A percentile compares a stretch with the other conserved stretches of the same genome.
phyloP scores from a whole-genome alignment of 73 alveolate genomes.

The Paramecium caudatum region DNA sequence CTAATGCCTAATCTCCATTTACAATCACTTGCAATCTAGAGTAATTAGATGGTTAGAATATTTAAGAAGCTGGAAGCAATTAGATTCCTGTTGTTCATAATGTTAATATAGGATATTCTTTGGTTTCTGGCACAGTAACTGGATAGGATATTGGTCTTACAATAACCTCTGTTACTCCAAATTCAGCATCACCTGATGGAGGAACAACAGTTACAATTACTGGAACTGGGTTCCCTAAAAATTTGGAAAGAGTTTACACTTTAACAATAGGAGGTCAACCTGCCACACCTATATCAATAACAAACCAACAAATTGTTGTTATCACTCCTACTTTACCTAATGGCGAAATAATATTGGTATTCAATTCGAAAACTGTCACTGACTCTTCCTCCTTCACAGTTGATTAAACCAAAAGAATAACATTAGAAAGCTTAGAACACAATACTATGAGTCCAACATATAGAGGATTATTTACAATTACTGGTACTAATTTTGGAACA shows the following conservation, averaged over 20 bases:
- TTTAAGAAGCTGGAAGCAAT: constrained; percentile 35
- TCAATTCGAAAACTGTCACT: constrained; percentile 27
- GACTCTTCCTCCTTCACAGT: background rate
- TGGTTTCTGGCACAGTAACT: constrained; percentile 8
- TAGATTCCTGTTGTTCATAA: constrained; percentile 37
- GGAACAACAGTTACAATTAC: constrained; percentile 35
- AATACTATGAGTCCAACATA: background rate
- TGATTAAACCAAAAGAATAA: background rate
- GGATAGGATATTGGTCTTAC: background rate
- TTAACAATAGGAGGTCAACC: background rate
- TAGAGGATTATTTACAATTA: constrained; percentile 31
- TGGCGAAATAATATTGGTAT: background rate
- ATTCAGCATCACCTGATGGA: constrained; percentile 44
- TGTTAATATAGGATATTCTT: constrained; percentile 8
- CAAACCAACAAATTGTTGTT: constrained; percentile 11
- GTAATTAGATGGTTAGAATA: background rate
- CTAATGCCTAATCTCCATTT: background rate
- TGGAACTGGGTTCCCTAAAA: constrained; percentile 66
- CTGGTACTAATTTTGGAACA: constrained; percentile 51
- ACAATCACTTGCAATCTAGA: background rate
- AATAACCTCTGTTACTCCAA: constrained; percentile 7
- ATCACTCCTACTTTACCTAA: background rate
- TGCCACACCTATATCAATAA: constrained; percentile 8
- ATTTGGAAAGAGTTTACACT: constrained; percentile 9
- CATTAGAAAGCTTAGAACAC: background rate